These are phyloP conservation scores for Apophysomyces variabilis DNA, from an alignment of 371 early-diverging fungal genomes.

Conservation along the genomic window DNA sequence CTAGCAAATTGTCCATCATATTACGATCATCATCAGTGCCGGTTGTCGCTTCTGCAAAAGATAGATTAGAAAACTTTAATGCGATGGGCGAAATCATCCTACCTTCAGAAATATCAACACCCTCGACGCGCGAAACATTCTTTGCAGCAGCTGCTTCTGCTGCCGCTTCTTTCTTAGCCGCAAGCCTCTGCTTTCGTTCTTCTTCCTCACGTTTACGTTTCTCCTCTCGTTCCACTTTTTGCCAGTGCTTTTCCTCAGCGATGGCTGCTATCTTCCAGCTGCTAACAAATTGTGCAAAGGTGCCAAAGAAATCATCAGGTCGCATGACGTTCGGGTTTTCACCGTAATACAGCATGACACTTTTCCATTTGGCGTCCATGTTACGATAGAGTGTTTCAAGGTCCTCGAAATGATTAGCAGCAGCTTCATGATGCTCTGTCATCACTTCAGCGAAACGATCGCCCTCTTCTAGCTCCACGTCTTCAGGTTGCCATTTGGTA, in stretches of 20 bases:
- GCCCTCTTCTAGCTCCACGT: slow-evolving; percentile 19
- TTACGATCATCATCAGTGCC: slow-evolving; percentile 41
- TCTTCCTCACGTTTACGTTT: slow-evolving; percentile 34
- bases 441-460: slow-evolving; percentile 46
- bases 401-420: slow-evolving; percentile 41
- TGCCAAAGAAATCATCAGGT: slow-evolving; percentile 40
- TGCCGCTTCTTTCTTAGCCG: slow-evolving; percentile 1
- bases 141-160: slow-evolving; percentile 5
- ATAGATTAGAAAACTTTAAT: slow-evolving; percentile 1
- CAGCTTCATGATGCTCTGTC: slow-evolving; percentile 37
- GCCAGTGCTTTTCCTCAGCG: slow-evolving; percentile 35
- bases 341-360: slow-evolving; percentile 42
- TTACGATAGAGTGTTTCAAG: slow-evolving; percentile 46
- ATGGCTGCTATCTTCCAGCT: slow-evolving; percentile 36
- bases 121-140: slow-evolving; percentile 1
- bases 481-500: slow-evolving; percentile 35
- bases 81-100: not conserved
- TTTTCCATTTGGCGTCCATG: slow-evolving; percentile 52
- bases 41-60: slow-evolving; percentile 18
- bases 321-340: slow-evolving; percentile 41
- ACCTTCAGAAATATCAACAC: slow-evolving; percentile 19
- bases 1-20: slow-evolving; percentile 51
- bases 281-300: slow-evolving; percentile 27
- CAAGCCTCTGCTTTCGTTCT: slow-evolving; percentile 24
- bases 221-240: slow-evolving; percentile 38